Evolutionary conservation across 345 rosid genomes (phyloP).

Genomic region (Anastatica hierochuntica): DNA sequence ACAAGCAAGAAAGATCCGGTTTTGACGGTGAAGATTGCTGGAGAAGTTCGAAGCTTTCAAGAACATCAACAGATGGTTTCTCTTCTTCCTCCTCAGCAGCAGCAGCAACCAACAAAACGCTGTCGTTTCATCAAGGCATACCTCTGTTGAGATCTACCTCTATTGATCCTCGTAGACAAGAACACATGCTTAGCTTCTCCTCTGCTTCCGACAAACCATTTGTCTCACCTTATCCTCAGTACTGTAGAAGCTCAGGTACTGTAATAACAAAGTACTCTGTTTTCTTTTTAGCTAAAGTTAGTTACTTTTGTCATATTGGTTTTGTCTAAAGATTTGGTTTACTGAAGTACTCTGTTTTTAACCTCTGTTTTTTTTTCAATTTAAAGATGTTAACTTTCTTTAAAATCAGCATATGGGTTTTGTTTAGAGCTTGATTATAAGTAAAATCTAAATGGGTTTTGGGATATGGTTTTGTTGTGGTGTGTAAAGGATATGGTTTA

Average conservation of each 20-base stretch:
- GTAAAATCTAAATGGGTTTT: slow-evolving; percentile 1
- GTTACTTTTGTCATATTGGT: slow-evolving; percentile 1
- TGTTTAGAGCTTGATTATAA: background rate
- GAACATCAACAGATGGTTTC: slow-evolving; percentile 28
- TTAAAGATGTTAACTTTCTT: background rate
- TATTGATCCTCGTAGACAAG: slow-evolving; percentile 30
- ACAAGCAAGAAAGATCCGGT: slow-evolving; percentile 41
- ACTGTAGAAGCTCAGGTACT: slow-evolving; percentile 41
- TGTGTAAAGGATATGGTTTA: slow-evolving; percentile 33
- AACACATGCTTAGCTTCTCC: slow-evolving; percentile 52
- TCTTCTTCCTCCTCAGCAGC: slow-evolving; percentile 7
- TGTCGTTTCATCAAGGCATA: slow-evolving; percentile 37
- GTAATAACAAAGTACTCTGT: background rate
- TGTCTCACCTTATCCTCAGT: slow-evolving; percentile 28
- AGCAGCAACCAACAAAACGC: slow-evolving; percentile 14
- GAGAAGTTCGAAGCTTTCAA: slow-evolving; percentile 34
- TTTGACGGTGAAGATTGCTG: slow-evolving; percentile 36
- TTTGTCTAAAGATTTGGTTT: background rate
- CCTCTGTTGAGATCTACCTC: slow-evolving; percentile 52
- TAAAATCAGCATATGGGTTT: background rate
- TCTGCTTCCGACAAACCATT: slow-evolving; percentile 36
- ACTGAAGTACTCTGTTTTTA: background rate
- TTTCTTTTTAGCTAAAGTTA: background rate
- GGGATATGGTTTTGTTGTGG: background rate
- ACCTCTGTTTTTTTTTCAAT: background rate